phyloP scores from a whole-genome alignment of 2,329 filamentous ascomycete species.

The Triangularia verruculosa region DNA sequence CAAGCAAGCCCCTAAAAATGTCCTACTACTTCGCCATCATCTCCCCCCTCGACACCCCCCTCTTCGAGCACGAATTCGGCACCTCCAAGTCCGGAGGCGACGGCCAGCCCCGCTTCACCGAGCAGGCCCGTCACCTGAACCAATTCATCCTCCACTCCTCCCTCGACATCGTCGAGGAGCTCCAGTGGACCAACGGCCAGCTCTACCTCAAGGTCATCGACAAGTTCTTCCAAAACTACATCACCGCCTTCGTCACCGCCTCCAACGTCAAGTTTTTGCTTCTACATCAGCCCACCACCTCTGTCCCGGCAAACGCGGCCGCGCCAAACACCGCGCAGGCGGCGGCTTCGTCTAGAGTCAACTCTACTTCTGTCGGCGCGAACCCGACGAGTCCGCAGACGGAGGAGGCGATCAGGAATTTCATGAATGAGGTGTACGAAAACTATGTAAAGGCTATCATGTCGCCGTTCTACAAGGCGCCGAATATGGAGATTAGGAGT shows the following conservation, averaged over 20 bases:
- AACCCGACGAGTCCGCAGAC: slow-evolving; percentile 88
- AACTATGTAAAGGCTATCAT: slow-evolving; percentile 95
- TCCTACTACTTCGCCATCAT: slow-evolving; percentile 99
- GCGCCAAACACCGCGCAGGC: slow-evolving; percentile 16
- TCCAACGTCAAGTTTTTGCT: slow-evolving; percentile 93
- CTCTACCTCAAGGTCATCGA: slow-evolving; percentile 95
- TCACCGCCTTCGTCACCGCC: slow-evolving; percentile 90
- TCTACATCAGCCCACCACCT: slow-evolving; percentile 70
- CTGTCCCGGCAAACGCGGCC: slow-evolving; percentile 21
- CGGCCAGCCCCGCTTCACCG: slow-evolving; percentile 82
- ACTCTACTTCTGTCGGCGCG: slow-evolving; percentile 69
- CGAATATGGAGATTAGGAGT: slow-evolving; percentile 78
- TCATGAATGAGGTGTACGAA: slow-evolving; percentile 94
- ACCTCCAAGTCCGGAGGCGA: slow-evolving; percentile 95
- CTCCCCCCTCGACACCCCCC: slow-evolving; percentile 89
- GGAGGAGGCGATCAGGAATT: slow-evolving; percentile 92
- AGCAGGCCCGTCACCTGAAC: slow-evolving; percentile 89
- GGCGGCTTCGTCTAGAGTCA: slow-evolving; percentile 42
- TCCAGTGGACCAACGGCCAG: slow-evolving; percentile 84
- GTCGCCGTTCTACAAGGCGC: slow-evolving; percentile 86
- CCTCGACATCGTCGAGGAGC: slow-evolving; percentile 92
- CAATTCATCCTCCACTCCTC: slow-evolving; percentile 96
- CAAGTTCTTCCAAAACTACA: slow-evolving; percentile 93
- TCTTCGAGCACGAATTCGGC: slow-evolving; percentile 96
- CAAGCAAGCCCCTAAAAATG: slow-evolving; percentile 54